Evolutionary conservation across 2,329 filamentous ascomycete genomes (phyloP), one percentile per base, ranked within the genome.

Genomic region (Colletotrichum chrysophilum): DNA sequence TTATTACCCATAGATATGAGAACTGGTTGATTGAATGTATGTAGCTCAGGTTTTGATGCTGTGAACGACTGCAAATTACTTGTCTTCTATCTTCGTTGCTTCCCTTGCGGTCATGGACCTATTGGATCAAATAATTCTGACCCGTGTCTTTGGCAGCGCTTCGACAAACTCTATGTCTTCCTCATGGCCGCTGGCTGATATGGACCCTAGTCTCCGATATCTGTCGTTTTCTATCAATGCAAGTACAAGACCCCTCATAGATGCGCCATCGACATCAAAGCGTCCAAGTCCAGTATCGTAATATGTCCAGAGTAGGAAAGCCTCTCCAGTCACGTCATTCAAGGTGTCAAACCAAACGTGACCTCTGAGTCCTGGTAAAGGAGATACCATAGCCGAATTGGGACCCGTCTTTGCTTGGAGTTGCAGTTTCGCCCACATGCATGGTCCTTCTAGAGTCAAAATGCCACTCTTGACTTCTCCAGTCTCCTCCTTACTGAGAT

Each of bases 41-140:
- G 36, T 26, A 62, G 67, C 34, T 68, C 24, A 5, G 52, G 12
- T 13, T n/a, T 18, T 52, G 67, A 62, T 26, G 67, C 36, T 4
- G 56, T 36, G 16, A n/a, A 55, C 36, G 56, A 62, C n/a, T 68
- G 24, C 26, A 68, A 68, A 21, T 21, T 5, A 18, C 8, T 64
- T 38, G 7, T 8, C 32, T 64, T 28, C 32, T 67, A 48, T 48
- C 38, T n/a, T 12, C 38, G 4, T 48, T n/a, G 18, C 18, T 48
- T 4, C 0, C 18, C 9, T 48, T 6, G 18, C 0, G 38, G 4
- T n/a, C 38, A 0, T 2, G 0, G 9, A 9, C 38, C 18, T n/a
- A 4, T 18, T 38, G 5, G 38, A 3, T 48, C 38, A 48, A n/a
- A 48, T 48, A 48, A 48, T 48, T n/a, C 9, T 48, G 0, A 48